Evolutionary conservation across 495 filamentous ascomycete species (phyloP).

Genomic region (Letharia columbiana): DNA sequence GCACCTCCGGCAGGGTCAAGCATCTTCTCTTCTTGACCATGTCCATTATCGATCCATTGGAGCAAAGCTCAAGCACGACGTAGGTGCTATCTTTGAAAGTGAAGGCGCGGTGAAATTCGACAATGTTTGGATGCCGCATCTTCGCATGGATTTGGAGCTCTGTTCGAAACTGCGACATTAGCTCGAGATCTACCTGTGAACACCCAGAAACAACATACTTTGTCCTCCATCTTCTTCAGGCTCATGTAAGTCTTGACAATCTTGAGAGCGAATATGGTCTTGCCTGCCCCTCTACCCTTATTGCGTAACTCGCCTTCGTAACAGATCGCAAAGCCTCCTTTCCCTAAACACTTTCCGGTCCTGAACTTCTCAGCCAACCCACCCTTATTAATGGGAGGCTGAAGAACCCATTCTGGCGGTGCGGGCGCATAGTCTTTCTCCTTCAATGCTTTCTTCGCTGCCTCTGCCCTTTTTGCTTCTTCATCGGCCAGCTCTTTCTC

Average conservation of each 20-base stretch:
- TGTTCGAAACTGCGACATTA: constrained; percentile 69
- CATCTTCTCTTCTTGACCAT: constrained; percentile 86
- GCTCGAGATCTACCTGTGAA: neutral
- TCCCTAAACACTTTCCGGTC: constrained; percentile 76
- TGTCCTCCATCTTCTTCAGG: constrained; percentile 74
- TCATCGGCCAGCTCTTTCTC: constrained; percentile 44
- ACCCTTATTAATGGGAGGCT: constrained; percentile 54
- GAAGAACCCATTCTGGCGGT: constrained; percentile 66
- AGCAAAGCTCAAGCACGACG: constrained; percentile 87
- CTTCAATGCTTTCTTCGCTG: constrained; percentile 42
- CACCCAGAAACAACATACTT: constrained; percentile 47
- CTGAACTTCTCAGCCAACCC: constrained; percentile 68
- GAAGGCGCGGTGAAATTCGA: constrained; percentile 90
- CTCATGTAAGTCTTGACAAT: constrained; percentile 85
- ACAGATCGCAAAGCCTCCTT: constrained; percentile 93
- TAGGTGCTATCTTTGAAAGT: constrained; percentile 82
- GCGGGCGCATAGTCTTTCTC: constrained; percentile 69
- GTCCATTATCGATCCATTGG: constrained; percentile 96
- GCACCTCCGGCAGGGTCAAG: constrained; percentile 81
- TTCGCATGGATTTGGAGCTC: constrained; percentile 98
- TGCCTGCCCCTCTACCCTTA: constrained; percentile 40
- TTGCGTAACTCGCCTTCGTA: constrained; percentile 63
- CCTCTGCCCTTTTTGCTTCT: constrained; percentile 36
- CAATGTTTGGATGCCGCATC: constrained; percentile 88
- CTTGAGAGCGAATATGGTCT: constrained; percentile 64